Evolutionary conservation across 768 basidiomycete genomes (phyloP), one percentile per base, ranked within the genome.

Genomic region (Grammothele lineata): DNA sequence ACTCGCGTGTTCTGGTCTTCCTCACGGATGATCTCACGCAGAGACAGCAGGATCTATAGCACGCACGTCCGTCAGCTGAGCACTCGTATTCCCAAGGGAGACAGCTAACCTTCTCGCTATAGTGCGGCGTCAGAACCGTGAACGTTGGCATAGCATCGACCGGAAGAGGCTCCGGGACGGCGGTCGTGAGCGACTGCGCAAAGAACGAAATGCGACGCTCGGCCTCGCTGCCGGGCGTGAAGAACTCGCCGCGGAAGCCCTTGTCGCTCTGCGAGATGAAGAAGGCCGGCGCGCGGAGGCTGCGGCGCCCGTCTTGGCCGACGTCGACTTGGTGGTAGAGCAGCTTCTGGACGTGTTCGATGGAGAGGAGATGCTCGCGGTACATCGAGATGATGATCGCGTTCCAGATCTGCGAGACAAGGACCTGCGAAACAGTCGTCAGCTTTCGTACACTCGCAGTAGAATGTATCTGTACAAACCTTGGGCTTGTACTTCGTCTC

Each of bases 381-480:
- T 98, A 99, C 96, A 99, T 99, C 12, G 95, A 98, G 57, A 99
- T 98, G 69, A 99, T 96, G 70, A 99, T 85, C 19, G 96, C 96
- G 64, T 99, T 99, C 96, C 96, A 98, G 45, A 99, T 94, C 69
- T 97, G 96, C 14, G 94, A 96, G 36, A 99, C 95, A 33, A 99
- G 78, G 32, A 99, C 92, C 90, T 92, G 22, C 40, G 14, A 17
- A 15, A 30, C 25, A 21, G 35, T 21, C 27, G 23, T 45, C 19
- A 45, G 9, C 32, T 14, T 26, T 12, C 40, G 25, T 7, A 11
- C 21, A 21, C 5, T 25, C 12, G 43, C n/a, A n/a, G n/a, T n/a
- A n/a, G n/a, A n/a, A n/a, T n/a, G 18, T 37, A 30, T 40, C n/a
- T 5, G 35, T 19, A 61, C 75, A n/a, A 47, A 91, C 92, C 85